Evolutionary conservation across 78 protist genomes (phyloP), one percentile per base, ranked within the genome.

Genomic region (Mantamonas sphyraenae): DNA sequence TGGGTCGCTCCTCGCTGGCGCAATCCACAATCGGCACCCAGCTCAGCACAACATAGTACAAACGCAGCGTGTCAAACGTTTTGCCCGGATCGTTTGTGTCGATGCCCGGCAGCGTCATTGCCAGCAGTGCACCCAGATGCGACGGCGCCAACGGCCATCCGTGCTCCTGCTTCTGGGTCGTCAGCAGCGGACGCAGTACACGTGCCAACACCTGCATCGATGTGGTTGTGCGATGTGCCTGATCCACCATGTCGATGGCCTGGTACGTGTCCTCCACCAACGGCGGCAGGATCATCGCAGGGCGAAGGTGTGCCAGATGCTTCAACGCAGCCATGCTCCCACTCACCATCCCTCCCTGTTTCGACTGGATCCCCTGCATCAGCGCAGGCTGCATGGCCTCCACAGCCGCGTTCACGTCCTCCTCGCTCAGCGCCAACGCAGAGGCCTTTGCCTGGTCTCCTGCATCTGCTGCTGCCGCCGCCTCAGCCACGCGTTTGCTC

Each of bases 31-130:
- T 40, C 45, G 45, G 45, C 45, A 40, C 45, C 57, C 63, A 40
- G 31, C 33, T 39, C 20, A 64, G 40, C 20, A 64, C 34, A 4
- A 10, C 38, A 4, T 30, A 9, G 45, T 64, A 64, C 22, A 64
- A 64, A 4, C 40, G 4, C 22, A 64, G 33, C 38, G 69, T 40
- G 22, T 4, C 9, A 51, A 9, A 4, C 31, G 69, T 64, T 62
- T 64, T 64, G 38, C 9, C 9, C 22, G 40, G 31, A 9, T 64
- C 69, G 45, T 64, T 64, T 4, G 45, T 9, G 45, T 64, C 69
- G 35, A 64, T 64, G 20, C 69, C 69, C 20, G 69, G 69, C 31
- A 64, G 38, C 22, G 69, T 64, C 35, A 9, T 9, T 4, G 4
- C 4, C 69, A 64, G 33, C 35, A 64, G 45, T 9, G 20, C 9